Percentiles rank a stretch among this genome's conserved stretches.
Conservation (phyloP, 768 basidiomycete species). For the Coprinopsis sp. region DNA sequence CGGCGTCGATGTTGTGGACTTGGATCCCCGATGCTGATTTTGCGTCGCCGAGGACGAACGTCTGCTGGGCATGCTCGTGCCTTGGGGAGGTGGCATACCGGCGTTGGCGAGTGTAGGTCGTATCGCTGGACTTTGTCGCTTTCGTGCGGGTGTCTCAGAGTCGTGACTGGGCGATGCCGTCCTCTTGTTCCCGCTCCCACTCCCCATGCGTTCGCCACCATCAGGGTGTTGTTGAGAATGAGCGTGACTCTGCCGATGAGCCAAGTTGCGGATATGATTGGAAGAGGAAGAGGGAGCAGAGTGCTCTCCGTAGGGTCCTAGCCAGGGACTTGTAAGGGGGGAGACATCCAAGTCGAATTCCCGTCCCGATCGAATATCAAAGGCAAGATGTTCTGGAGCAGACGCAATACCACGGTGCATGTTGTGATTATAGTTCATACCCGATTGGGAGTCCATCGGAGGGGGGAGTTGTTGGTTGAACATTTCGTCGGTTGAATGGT, state of each 20-base stretch:
- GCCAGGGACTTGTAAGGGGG: constrained; percentile 78
- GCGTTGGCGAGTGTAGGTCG: constrained; percentile 27
- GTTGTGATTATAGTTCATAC: constrained; percentile 10
- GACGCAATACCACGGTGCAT: constrained; percentile 35
- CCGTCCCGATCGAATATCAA: constrained; percentile 31
- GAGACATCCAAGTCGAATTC: constrained; percentile 73
- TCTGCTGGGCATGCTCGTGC: neutral
- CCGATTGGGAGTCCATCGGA: constrained; percentile 14
- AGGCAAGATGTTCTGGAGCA: constrained; percentile 72
- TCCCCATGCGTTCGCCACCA: constrained; percentile 15
- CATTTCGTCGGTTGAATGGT: constrained; percentile 14
- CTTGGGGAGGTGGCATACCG: constrained; percentile 8
- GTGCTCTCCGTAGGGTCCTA: constrained; percentile 50
- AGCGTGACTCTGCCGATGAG: neutral
- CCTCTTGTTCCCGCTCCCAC: constrained; percentile 55
- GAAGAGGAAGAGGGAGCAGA: neutral
- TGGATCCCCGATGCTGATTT: constrained; percentile 32
- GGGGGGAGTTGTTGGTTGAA: constrained; percentile 23
- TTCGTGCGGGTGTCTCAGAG: constrained; percentile 46
- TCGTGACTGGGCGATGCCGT: constrained; percentile 54
- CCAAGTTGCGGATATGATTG: neutral
- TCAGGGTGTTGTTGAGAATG: neutral
- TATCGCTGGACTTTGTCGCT: constrained; percentile 51
- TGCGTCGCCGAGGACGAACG: constrained; percentile 5
- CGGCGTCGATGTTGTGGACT: constrained; percentile 59